Percentiles rank a stretch among this genome's conserved stretches.
Evolutionary conservation across 345 rosid genomes (phyloP).

Genomic region (Clausena lansium): DNA sequence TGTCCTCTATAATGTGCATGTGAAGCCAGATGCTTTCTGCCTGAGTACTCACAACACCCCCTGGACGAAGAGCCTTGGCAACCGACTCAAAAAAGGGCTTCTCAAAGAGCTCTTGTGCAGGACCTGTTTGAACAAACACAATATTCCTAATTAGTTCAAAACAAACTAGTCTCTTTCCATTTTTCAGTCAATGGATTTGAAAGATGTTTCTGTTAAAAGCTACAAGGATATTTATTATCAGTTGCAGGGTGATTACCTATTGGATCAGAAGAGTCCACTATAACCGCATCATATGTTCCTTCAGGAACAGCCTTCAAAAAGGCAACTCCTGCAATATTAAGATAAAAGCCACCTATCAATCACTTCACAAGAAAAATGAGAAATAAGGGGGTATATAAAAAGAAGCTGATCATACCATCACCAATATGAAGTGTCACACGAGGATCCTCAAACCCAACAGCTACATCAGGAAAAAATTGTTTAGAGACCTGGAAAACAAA

Average conservation of each 20-base stretch:
- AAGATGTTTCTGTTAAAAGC: neutral
- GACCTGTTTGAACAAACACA: constrained; percentile 44
- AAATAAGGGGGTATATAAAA: neutral
- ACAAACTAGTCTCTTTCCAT: neutral
- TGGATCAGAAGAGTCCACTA: constrained; percentile 95
- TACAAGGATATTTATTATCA: neutral
- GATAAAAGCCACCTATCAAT: neutral
- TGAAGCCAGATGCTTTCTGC: constrained; percentile 99
- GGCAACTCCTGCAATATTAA: constrained; percentile 65
- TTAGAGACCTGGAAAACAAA: constrained; percentile 65
- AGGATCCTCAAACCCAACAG: constrained; percentile 89
- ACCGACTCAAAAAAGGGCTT: constrained; percentile 86
- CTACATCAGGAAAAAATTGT: constrained; percentile 74
- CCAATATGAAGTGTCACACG: constrained; percentile 85
- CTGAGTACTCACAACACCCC: constrained; percentile 92
- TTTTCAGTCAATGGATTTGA: neutral
- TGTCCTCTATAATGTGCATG: constrained; percentile 94
- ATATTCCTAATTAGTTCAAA: neutral
- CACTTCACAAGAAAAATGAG: neutral
- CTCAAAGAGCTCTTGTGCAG: constrained; percentile 96
- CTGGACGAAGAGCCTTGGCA: constrained; percentile 92
- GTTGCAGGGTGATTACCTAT: constrained; percentile 46
- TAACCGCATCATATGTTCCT: constrained; percentile 89
- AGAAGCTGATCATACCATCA: constrained; percentile 55
- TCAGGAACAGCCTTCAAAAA: constrained; percentile 70